Evolutionary conservation across 176 grass and related monocot genomes (phyloP).

Genomic region (Bromus sterilis): DNA sequence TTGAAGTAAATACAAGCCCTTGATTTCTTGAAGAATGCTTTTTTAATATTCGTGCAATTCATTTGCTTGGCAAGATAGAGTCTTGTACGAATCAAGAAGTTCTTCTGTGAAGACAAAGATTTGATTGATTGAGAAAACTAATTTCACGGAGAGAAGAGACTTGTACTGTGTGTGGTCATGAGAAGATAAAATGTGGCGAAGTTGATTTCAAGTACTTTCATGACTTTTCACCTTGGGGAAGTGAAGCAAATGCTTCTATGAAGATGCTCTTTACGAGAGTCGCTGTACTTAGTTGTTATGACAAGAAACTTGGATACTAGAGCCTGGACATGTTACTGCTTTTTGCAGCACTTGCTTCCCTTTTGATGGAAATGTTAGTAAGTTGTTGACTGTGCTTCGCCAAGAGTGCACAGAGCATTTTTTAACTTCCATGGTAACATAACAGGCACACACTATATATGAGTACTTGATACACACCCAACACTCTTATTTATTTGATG

Average conservation of each 20-base stretch:
- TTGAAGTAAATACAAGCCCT: constrained; percentile 71
- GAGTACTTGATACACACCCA: constrained; percentile 3
- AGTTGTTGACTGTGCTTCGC: constrained; percentile 53
- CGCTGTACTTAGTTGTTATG: constrained; percentile 36
- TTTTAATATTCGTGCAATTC: constrained; percentile 63
- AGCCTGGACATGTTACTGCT: constrained; percentile 47
- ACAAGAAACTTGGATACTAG: constrained; percentile 56
- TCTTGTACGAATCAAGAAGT: constrained; percentile 63
- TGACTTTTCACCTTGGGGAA: constrained; percentile 49
- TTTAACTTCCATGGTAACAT: constrained; percentile 42
- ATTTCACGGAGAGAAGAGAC: constrained; percentile 53
- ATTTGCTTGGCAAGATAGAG: constrained; percentile 64
- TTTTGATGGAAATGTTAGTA: constrained; percentile 62
- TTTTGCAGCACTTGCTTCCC: constrained; percentile 51
- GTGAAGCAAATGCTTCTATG: constrained; percentile 54
- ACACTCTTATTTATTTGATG: constrained; percentile 8
- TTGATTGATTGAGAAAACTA: constrained; percentile 63
- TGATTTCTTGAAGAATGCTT: constrained; percentile 46
- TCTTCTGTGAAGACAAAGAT: constrained; percentile 76
- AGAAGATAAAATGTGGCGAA: constrained; percentile 78
- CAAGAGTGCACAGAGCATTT: constrained; percentile 35
- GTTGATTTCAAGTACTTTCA: constrained; percentile 70
- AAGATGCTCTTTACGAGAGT: constrained; percentile 60
- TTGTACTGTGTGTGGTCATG: constrained; percentile 41
- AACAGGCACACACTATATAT: constrained; percentile 1